Evolutionary conservation across 108 stramenopile species (phyloP).

Genomic region (Fistulifera solaris): DNA sequence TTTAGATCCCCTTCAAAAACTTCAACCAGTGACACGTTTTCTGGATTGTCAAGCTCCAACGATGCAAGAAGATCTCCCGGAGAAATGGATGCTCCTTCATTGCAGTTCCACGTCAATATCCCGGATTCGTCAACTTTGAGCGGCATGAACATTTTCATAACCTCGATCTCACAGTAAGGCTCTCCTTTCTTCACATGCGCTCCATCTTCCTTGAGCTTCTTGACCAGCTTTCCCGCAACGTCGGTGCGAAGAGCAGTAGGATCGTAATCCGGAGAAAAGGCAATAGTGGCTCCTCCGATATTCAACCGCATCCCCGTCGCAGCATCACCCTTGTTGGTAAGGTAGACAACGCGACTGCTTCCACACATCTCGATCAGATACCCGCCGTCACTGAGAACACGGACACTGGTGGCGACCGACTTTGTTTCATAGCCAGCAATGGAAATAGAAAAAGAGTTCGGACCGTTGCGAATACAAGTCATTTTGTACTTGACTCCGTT

Average conservation of each 20-base stretch:
- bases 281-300: slow-evolving; percentile 78
- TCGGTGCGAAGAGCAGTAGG: slow-evolving; percentile 89
- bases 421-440: slow-evolving; percentile 8
- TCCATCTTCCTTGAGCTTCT: slow-evolving; percentile 89
- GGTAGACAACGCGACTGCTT: slow-evolving; percentile 85
- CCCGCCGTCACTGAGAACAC: slow-evolving; percentile 92
- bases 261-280: slow-evolving; percentile 97
- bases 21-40: slow-evolving; percentile 65
- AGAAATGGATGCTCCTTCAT: slow-evolving; percentile 87
- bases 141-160: slow-evolving; percentile 99
- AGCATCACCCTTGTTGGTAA: slow-evolving; percentile 61
- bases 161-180: slow-evolving; percentile 95
- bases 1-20: slow-evolving; percentile 66
- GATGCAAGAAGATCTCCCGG: slow-evolving; percentile 91
- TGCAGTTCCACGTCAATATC: slow-evolving; percentile 69
- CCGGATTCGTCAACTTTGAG: slow-evolving; percentile 92
- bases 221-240: slow-evolving; percentile 95
- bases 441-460: slow-evolving; percentile 49
- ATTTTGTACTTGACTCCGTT: slow-evolving; percentile 91
- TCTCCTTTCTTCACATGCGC: slow-evolving; percentile 84
- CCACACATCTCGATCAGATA: slow-evolving; percentile 91
- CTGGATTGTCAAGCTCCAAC: slow-evolving; percentile 91
- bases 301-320: slow-evolving; percentile 79
- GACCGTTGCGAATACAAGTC: slow-evolving; percentile 58
- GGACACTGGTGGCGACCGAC: slow-evolving; percentile 67